These are phyloP conservation scores for Mucor saturninus DNA, from an alignment of 371 early-diverging fungal species.

Conservation along the genomic window DNA sequence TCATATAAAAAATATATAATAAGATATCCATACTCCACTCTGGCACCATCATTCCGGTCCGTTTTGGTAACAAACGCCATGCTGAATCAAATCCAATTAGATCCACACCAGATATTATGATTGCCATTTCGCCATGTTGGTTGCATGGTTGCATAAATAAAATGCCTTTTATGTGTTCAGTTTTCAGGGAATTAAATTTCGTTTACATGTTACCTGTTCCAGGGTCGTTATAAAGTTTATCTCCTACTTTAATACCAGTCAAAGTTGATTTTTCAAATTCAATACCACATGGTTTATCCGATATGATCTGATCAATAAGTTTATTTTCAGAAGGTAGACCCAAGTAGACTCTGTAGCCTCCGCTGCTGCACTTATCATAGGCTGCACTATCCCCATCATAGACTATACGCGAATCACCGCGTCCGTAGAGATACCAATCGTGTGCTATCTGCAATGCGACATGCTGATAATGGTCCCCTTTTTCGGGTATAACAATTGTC, in stretches of 20 bases:
- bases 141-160: slow-evolving; percentile 47
- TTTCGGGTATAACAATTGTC: slow-evolving; percentile 51
- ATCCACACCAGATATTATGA: slow-evolving; percentile 54
- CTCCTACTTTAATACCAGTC: slow-evolving; percentile 41
- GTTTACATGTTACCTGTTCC: slow-evolving; percentile 47
- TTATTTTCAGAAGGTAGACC: slow-evolving; percentile 23
- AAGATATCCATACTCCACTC: slow-evolving; percentile 49
- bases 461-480: slow-evolving; percentile 33
- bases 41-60: slow-evolving; percentile 56
- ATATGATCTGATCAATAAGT: slow-evolving; percentile 7
- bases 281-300: slow-evolving; percentile 10
- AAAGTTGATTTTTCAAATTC: slow-evolving; percentile 15
- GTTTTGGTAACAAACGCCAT: slow-evolving; percentile 51
- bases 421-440: too few species aligned
- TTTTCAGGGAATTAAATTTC: too few species aligned
- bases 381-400: too few species aligned
- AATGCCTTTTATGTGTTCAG: slow-evolving; percentile 27
- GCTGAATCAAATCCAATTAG: slow-evolving; percentile 44
- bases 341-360: slow-evolving; percentile 16
- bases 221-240: slow-evolving; percentile 41
- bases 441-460: slow-evolving; percentile 56
- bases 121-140: slow-evolving; percentile 24
- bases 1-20: neutral
- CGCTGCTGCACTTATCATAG: slow-evolving; percentile 7
- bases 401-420: too few species aligned